Evolutionary conservation across 192 early-diverging fungal species (phyloP), one percentile per base, ranked within the genome.

Genomic region (Backusella sp.): DNA sequence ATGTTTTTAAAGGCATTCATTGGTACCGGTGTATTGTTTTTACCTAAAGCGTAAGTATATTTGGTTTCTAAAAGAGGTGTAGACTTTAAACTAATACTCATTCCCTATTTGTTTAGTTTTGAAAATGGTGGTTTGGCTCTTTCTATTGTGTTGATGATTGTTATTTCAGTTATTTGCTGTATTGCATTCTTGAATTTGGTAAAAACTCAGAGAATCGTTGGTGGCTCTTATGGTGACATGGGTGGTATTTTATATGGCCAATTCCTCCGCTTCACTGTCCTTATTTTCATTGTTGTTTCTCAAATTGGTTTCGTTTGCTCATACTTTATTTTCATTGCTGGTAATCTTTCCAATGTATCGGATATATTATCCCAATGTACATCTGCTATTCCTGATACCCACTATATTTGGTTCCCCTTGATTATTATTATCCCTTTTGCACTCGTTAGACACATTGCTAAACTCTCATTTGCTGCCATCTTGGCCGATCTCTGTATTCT

Each of bases 231-330:
- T 76, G 89, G 89, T 78, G 89, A 90, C 72, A 82, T 90, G 62
- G 89, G 76, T 23, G 70, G 59, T 7, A 28, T 34, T 26, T 49
- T 74, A 79, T 77, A 83, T 37, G 76, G 80, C 4, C 37, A 37
- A 23, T 17, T 53, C 19, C 1, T 81, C 2, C 75, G 76, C 14
- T 74, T 69, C 56, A 53, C 42, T 67, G 76, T 81, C 12, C 82
- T 90, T 71, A 82, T 88, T 42, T 87, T 89, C 35, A 88, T 92
- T 34, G 86, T 85, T 46, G 73, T 92, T 34, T 88, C 90, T 12
- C 89, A 96, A 85, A 86, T 94, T 62, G 96, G 96, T 2, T 97
- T 97, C 80, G 91, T 92, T 72, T 96, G 93, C 66, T 94, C 94
- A 0, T 96, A 96, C 72, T 87, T 92, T 68, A 95, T 97, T 39